Percentiles rank a stretch among this genome's conserved stretches.
phyloP scores from a whole-genome alignment of 768 basidiomycete species.

The Phaffia tasmanica region DNA sequence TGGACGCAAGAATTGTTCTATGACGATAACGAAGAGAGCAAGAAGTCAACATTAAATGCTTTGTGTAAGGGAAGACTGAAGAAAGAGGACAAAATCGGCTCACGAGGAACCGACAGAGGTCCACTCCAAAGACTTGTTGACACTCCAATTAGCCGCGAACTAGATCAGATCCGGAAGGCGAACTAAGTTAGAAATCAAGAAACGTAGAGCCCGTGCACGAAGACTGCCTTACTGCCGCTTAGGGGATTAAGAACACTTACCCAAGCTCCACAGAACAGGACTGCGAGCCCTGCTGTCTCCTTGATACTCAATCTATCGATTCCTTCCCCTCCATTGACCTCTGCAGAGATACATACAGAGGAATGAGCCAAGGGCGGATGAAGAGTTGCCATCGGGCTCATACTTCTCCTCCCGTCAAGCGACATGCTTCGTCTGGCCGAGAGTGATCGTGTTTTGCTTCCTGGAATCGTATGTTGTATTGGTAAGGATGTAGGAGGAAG shows the following conservation, averaged over 20 bases:
- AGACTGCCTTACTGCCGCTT: too few relatives aligned
- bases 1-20: conserved; percentile 17
- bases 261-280: conserved; percentile 73
- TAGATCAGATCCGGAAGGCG: conserved; percentile 31
- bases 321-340: conserved; percentile 5
- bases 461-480: background rate
- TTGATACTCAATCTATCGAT: conserved; percentile 46
- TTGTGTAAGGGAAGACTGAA: background rate
- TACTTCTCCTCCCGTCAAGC: conserved; percentile 4
- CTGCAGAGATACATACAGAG: background rate
- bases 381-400: conserved; percentile 16
- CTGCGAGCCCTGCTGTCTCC: conserved; percentile 70
- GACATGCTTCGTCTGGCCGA: background rate
- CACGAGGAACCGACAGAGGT: conserved; percentile 7
- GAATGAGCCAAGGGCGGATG: conserved; percentile 11
- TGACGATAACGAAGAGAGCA: background rate
- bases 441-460: conserved; percentile 3
- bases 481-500: conserved; percentile 3
- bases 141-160: conserved; percentile 82
- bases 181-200: background rate
- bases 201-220: background rate
- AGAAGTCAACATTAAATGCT: conserved; percentile 1
- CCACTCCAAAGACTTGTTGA: conserved; percentile 53
- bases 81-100: conserved; percentile 8
- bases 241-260: background rate